phyloP scores from a whole-genome alignment of 495 filamentous ascomycete species.

The Pseudevernia furfuracea region DNA sequence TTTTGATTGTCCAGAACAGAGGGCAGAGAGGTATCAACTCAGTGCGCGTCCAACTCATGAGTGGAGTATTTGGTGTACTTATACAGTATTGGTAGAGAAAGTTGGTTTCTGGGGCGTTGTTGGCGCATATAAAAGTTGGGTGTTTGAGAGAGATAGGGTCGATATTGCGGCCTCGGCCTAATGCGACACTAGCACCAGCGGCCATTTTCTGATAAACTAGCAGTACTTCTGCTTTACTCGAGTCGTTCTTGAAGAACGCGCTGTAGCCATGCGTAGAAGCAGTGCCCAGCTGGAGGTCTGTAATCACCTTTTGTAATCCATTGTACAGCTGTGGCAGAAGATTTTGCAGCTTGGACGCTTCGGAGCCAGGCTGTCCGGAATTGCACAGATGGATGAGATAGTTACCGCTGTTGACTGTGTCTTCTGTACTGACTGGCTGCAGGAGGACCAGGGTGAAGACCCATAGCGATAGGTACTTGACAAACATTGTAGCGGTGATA shows the following conservation, averaged over 20 bases:
- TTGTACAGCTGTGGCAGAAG: background rate
- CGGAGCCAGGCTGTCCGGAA: background rate
- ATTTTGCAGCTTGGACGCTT: slow-evolving; percentile 1
- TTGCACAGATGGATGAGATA: slow-evolving; percentile 8
- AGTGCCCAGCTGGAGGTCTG: background rate
- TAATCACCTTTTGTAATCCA: background rate
- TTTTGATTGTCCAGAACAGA: background rate
- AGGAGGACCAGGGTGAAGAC: background rate
- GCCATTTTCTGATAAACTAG: background rate
- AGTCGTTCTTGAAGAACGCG: slow-evolving; percentile 2
- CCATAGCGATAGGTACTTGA: background rate
- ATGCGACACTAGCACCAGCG: background rate
- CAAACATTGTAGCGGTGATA: background rate
- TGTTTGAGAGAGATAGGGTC: background rate
- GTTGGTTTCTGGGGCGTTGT: slow-evolving; percentile 1
- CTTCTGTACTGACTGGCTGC: background rate
- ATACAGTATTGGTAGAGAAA: background rate
- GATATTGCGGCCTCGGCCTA: background rate
- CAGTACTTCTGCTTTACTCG: background rate
- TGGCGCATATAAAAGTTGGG: background rate
- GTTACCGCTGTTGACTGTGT: background rate
- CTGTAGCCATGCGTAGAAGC: background rate
- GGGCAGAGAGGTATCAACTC: background rate
- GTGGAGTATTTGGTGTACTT: background rate
- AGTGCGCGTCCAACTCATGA: background rate